Percentiles rank a stretch among this genome's conserved stretches.
Evolutionary conservation across 148 eudicot genomes (phyloP).

Genomic region (Cornus controversa): DNA sequence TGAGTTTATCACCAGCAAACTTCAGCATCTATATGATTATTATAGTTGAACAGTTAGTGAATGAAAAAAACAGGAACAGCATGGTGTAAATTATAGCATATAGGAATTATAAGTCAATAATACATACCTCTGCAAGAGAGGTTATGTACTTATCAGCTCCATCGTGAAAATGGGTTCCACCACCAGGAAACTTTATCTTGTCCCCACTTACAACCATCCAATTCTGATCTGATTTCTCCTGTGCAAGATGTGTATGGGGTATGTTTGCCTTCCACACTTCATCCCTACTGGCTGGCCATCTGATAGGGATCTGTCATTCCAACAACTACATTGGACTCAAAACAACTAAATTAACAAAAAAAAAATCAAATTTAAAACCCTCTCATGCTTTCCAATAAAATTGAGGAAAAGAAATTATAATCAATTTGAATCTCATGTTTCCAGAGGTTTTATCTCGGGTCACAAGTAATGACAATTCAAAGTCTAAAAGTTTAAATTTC

Average conservation of each 20-base stretch:
- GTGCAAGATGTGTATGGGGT: slow-evolving; percentile 77
- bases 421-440: too few relatives aligned
- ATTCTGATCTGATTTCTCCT: slow-evolving; percentile 74
- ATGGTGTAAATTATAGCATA: neutral
- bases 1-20: slow-evolving; percentile 55
- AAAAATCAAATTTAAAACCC: neutral
- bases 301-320: slow-evolving; percentile 62
- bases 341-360: slow-evolving; percentile 6
- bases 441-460: neutral
- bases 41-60: neutral
- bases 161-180: slow-evolving; percentile 79
- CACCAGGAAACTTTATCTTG: slow-evolving; percentile 73
- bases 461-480: neutral
- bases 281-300: slow-evolving; percentile 82
- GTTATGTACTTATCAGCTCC: slow-evolving; percentile 74
- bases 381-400: neutral
- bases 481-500: neutral
- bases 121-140: slow-evolving; percentile 59
- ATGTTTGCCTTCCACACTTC: slow-evolving; percentile 85
- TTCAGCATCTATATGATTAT: slow-evolving; percentile 55
- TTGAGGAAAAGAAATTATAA: too few relatives aligned
- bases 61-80: neutral
- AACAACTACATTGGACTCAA: slow-evolving; percentile 33
- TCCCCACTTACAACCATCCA: slow-evolving; percentile 82
- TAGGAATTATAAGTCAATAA: neutral